A percentile compares a stretch with the other conserved stretches of the same genome.
These are phyloP conservation scores for Colletotrichum acutatum DNA, from an alignment of 2,329 filamentous ascomycete genomes.

Conservation along the genomic window DNA sequence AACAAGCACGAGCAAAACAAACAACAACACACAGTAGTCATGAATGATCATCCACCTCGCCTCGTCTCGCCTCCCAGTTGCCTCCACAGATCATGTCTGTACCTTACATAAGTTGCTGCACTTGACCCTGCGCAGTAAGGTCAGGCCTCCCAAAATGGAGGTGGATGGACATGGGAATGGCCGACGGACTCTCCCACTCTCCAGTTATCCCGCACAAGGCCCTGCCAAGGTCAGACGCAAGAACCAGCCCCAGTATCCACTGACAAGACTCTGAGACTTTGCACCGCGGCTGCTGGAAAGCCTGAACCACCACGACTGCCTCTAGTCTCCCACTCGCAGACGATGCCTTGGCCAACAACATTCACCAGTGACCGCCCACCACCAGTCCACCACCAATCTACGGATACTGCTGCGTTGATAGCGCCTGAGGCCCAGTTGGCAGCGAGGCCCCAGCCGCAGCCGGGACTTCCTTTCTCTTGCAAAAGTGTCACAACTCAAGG, in stretches of 20 bases:
- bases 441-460: neutral
- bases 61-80: neutral
- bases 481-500: conserved; percentile 24
- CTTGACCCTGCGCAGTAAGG: conserved; percentile 13
- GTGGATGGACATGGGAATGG: conserved; percentile 23
- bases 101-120: conserved; percentile 29
- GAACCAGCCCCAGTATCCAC: conserved; percentile 10
- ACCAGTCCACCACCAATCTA: too few species aligned
- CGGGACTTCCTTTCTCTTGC: conserved; percentile 20
- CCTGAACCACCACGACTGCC: neutral
- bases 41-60: neutral
- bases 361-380: too few species aligned
- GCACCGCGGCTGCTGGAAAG: neutral
- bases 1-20: conserved; percentile 12
- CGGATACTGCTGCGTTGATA: neutral
- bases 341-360: neutral
- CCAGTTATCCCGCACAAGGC: conserved; percentile 15
- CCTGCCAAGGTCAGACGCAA: conserved; percentile 28
- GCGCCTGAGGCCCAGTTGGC: conserved; percentile 1
- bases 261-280: conserved; percentile 7
- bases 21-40: neutral
- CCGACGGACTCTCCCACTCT: conserved; percentile 20
- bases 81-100: conserved; percentile 7
- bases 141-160: conserved; percentile 10
- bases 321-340: neutral